Evolutionary conservation across 208 protist genomes (phyloP), one percentile per base, ranked within the genome.

Genomic region (Trypanosomatidae sp.): DNA sequence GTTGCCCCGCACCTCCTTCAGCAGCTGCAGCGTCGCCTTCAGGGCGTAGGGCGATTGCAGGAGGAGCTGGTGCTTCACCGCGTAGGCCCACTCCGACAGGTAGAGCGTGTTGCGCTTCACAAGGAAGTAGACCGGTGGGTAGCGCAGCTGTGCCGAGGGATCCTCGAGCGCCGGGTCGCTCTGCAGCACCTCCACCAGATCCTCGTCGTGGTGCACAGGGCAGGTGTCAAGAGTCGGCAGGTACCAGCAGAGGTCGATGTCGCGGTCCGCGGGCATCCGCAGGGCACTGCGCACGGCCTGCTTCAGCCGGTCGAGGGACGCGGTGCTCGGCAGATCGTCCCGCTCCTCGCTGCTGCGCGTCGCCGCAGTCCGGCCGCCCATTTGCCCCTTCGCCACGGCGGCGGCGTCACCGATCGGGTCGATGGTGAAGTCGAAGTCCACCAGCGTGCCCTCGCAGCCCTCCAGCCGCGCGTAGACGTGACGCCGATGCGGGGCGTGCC

Each of bases 51-150:
- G 93, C 4, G 88, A 95, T 71, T 95, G 91, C 15, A 95, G 83
- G 33, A 97, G 82, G 46, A 97, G 79, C 73, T 96, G 89, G 73
- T 97, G 93, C 75, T 92, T 92, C 64, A 97, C 93, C 10, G 90
- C 90, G 76, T 91, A 95, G 41, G 93, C 93, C 91, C 93, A 97
- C 78, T 97, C 93, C 13, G 88, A 94, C 44, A 97, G 77, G 69
- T 91, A 82, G 25, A 97, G 70, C 36, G 84, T 84, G 66, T 83
- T 80, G 44, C 91, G 93, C 75, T 96, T 95, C 15, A 95, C 78
- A 46, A 93, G 80, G 62, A 97, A 90, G 80, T 97, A 97, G 50
- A 97, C 83, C n/a, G 93, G 93, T 36, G 93, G 90, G 77, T 95
- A 91, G 69, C 64, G 83, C 44, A 93, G 73, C 28, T 86, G 39